Conservation (phyloP, 306 rosid species). For the Quercus aquifolioides region DNA sequence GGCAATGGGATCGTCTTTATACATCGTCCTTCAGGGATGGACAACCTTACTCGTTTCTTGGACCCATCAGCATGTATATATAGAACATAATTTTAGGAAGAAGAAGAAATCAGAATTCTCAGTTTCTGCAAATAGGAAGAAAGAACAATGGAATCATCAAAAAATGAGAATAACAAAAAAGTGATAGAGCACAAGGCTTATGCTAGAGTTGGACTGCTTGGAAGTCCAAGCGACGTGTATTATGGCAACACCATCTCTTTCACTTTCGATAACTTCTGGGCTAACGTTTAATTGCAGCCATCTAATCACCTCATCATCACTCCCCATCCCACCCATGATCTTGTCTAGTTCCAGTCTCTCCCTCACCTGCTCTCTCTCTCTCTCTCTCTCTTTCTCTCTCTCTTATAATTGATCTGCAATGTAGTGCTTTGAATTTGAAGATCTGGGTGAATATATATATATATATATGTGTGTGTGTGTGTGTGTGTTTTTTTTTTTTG, state of each 20-base stretch:
- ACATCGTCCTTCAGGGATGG: too few species aligned
- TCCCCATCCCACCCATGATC: conserved; percentile 82
- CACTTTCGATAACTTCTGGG: conserved; percentile 59
- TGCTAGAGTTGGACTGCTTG: conserved; percentile 78
- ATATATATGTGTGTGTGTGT: accelerated
- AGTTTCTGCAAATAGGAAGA: not conserved
- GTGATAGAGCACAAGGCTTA: conserved; percentile 53
- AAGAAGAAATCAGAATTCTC: not conserved
- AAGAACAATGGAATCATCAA: not conserved
- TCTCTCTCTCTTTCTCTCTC: not conserved
- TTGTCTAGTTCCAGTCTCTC: conserved; percentile 49
- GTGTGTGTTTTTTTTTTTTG: too few species aligned
- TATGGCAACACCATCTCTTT: conserved; percentile 65
- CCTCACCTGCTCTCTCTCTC: conserved; percentile 46
- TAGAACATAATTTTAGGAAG: too few species aligned
- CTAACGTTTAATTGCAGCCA: conserved; percentile 54
- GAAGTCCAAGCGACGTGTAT: conserved; percentile 93
- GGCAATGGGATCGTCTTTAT: too few species aligned
- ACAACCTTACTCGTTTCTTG: too few species aligned
- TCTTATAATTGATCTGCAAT: not conserved
- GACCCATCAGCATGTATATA: too few species aligned
- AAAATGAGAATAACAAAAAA: not conserved
- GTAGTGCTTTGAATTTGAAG: not conserved
- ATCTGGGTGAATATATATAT: not conserved
- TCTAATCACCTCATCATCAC: conserved; percentile 56